Base-by-base conservation (phyloP, 345 rosid genomes). In the Lagerstroemia speciosa region DNA sequence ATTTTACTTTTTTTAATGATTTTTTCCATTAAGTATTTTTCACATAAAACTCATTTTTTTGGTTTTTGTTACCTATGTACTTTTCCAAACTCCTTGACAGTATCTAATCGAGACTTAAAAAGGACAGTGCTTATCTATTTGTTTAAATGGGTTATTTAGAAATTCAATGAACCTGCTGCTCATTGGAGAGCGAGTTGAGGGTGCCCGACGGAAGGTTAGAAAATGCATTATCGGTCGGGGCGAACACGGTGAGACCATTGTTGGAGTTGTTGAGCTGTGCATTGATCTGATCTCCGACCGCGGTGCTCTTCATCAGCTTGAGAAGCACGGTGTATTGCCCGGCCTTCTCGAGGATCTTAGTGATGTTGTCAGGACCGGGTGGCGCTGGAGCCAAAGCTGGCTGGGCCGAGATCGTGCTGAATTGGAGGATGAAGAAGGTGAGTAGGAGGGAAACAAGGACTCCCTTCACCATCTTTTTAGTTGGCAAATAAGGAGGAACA, bases 251-350 rank as follows among this genome's bases (percentile, higher is more conserved):
- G 48, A 79, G 50, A 58, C 83, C 85, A 16, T 77, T 71, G 76
- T 70, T 72, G 53, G 85, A 70, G 64, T 74, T 76, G 63, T 82
- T 82, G 66, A 82, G 77, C 68, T 82, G 83, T 38, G 72, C 67
- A 8, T 68, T 71, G 63, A 82, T 62, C 48, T 75, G 78, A 40
- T 70, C 67, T 31, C 64, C 72, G 8, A 72, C 83, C 14, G 67
- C 61, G 45, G 83, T 79, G 41, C 68, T 72, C 68, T 50, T 72
- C 62, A 82, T 10, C 8, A 79, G 81, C 71, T 81, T 68, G 71
- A 82, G 69, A n/a, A 79, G 64, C 62, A 71, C 70, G 0, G 79
- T 65, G 71, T 70, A 82, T 33, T 79, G 79, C 32, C 85, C 74
- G 10, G 78, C 84, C 71, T 81, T 81, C 17, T 36, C 67, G 0